Percentiles rank a stretch among this genome's conserved stretches.
phyloP scores from a whole-genome alignment of 73 alveolate genomes.

The Durusdinium trenchii region DNA sequence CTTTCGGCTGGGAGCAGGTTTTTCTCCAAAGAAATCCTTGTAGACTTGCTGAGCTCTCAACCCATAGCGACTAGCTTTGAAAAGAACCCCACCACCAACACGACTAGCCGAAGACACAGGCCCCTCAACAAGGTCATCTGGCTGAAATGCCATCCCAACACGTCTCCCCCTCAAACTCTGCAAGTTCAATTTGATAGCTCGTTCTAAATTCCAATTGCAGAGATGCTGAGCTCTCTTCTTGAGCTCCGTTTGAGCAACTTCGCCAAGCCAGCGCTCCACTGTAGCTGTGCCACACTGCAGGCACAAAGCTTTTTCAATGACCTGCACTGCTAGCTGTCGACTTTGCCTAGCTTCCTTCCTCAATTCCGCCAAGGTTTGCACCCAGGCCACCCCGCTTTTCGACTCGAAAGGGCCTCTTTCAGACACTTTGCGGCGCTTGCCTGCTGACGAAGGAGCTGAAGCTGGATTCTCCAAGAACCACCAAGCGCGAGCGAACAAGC shows the following conservation, averaged over 20 bases:
- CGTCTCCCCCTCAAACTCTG: background rate
- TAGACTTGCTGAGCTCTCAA: background rate
- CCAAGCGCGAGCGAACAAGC: constrained; percentile 32
- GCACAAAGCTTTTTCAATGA: background rate
- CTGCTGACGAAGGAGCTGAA: background rate
- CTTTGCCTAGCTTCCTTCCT: background rate
- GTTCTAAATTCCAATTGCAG: background rate
- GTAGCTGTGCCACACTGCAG: background rate
- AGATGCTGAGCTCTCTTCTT: background rate
- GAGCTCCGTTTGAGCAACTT: background rate
- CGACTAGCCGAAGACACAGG: background rate
- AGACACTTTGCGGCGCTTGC: background rate
- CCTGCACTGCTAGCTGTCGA: background rate
- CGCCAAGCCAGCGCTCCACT: background rate
- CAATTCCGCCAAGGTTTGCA: background rate
- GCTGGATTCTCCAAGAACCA: constrained; percentile 1
- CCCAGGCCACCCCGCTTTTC: constrained; percentile 6
- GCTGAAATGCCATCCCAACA: background rate
- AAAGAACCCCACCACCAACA: background rate
- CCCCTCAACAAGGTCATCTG: background rate
- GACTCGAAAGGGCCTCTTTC: background rate
- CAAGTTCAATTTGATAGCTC: background rate
- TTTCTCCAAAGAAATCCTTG: background rate
- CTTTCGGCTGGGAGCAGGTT: background rate
- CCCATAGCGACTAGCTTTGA: background rate